Percentiles rank a stretch among this genome's conserved stretches.
These are phyloP conservation scores for Massarina eburnea DNA, from an alignment of 2,329 filamentous ascomycete species.

Conservation along the genomic window DNA sequence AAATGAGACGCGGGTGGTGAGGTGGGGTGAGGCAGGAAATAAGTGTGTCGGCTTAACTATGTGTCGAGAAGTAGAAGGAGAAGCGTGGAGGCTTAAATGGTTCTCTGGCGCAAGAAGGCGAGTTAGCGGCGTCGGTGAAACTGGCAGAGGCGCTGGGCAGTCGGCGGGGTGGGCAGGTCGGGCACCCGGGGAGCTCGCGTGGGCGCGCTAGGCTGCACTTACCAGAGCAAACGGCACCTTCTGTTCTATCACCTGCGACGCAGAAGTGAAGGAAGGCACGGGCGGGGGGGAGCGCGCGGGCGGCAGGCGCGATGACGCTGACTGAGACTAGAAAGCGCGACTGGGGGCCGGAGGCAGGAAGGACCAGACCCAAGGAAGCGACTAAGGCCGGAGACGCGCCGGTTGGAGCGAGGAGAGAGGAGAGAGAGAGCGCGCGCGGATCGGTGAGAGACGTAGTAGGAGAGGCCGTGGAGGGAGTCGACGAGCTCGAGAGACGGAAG, in stretches of 20 bases:
- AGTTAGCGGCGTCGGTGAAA: constrained; percentile 33
- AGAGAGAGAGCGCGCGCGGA: constrained; percentile 22
- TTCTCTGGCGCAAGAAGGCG: constrained; percentile 27
- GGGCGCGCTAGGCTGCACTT: constrained; percentile 26
- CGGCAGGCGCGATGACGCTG: constrained; percentile 5
- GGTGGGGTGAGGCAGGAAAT: constrained; percentile 1
- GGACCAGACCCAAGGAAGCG: constrained; percentile 26
- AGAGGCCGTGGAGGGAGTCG: constrained; percentile 29
- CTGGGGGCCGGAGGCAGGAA: constrained; percentile 24
- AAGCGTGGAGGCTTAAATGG: constrained; percentile 20
- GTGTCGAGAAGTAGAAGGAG: constrained; percentile 15
- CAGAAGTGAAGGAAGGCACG: background rate
- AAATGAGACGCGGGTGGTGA: constrained; percentile 1
- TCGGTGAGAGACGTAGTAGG: constrained; percentile 19
- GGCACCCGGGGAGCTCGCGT: background rate
- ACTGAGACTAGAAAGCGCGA: constrained; percentile 4
- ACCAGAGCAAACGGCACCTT: constrained; percentile 19
- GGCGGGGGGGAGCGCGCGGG: constrained; percentile 2
- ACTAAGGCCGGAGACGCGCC: constrained; percentile 37
- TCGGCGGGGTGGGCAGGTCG: constrained; percentile 10
- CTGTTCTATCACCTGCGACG: constrained; percentile 11
- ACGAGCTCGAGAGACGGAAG: constrained; percentile 21
- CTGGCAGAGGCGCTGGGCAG: background rate
- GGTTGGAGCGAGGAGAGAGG: constrained; percentile 12
- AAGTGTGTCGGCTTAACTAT: constrained; percentile 35